Base-by-base conservation (phyloP, 2,329 filamentous ascomycete genomes). In the Ophiocordyceps camponoti-rufipedis region DNA sequence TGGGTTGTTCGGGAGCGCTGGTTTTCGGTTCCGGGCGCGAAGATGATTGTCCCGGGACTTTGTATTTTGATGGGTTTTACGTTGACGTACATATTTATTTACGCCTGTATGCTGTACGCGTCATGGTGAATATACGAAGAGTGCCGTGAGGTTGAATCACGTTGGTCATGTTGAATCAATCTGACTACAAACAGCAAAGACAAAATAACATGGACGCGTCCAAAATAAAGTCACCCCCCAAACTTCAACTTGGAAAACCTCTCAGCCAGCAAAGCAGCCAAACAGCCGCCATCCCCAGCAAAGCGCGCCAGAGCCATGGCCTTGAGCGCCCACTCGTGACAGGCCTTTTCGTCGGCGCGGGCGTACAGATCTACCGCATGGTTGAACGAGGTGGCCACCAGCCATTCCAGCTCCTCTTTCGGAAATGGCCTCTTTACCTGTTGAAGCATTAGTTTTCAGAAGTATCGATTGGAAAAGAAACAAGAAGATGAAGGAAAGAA, bases 331-430 rank as follows among this genome's bases (percentile, higher is more conserved):
- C 82, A 87, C 33, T 60, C 57, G 49, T 67, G 71, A 43, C 76
- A 78, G 2, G 62, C 59, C 5, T 65, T 66, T 46, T 75, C 70
- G 23, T 81, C 68, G 1, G 69, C 66, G 1, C 62, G 64, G 12
- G 70, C 67, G 52, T 75, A 78, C n/a, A 74, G 67, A 53, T 87
- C 82, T 5, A 86, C 66, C 0, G 74, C 78, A 48, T 78, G 77
- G 52, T 88, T 88, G 58, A 82, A 86, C 0, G 74, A 65, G 6
- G 70, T 75, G 1, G 75, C 74, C 0, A 77, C 75, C n/a, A 91
- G 71, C 80, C 82, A 91, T 54, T 86, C 79, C 1, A 88, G 62
- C 55, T 91, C 85, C 4, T 73, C 69, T 0, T 63, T 53, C 0
- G 84, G 82, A 55, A 85, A 85, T 1, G 62, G 57, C 1, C 63